Evolutionary conservation across 805 yeast species (phyloP).

Genomic region (Starmerella stigmatis): DNA sequence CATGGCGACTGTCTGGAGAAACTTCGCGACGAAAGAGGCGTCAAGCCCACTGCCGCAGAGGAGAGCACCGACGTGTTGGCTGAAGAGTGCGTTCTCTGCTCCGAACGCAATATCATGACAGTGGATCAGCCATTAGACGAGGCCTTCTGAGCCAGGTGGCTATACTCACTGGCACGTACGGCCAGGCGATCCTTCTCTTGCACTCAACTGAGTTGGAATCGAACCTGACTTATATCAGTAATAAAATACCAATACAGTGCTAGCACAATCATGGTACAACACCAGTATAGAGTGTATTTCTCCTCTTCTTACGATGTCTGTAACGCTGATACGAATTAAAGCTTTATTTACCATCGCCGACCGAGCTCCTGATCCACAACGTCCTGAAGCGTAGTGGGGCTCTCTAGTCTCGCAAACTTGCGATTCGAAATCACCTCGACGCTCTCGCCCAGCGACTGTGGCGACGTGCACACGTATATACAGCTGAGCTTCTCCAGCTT

Average conservation of each 20-base stretch:
- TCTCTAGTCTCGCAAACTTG: conserved; percentile 2
- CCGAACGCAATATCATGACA: conserved; percentile 57
- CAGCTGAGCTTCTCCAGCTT: conserved; percentile 31
- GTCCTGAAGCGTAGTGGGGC: not conserved
- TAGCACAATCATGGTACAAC: not conserved
- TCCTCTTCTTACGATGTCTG: no score
- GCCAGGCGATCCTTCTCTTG: no score
- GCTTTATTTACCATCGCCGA: not conserved
- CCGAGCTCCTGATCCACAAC: conserved; percentile 2
- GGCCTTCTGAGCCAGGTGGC: conserved; percentile 16
- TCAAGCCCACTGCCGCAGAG: conserved; percentile 35
- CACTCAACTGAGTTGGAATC: no score
- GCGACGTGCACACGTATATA: not conserved
- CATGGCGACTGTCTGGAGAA: conserved; percentile 80
- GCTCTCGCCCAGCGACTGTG: not conserved
- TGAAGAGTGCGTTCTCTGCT: conserved; percentile 64
- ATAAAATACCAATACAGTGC: no score
- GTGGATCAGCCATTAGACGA: conserved; percentile 50
- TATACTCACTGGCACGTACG: no score
- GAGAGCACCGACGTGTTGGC: conserved; percentile 30
- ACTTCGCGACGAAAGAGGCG: conserved; percentile 34
- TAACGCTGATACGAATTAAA: no score
- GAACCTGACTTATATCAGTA: no score
- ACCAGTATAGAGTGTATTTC: not conserved
- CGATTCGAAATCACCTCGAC: not conserved